A percentile compares a stretch with the other conserved stretches of the same genome.
phyloP scores from a whole-genome alignment of 2,329 filamentous ascomycete genomes.

The Amauroascus niger region DNA sequence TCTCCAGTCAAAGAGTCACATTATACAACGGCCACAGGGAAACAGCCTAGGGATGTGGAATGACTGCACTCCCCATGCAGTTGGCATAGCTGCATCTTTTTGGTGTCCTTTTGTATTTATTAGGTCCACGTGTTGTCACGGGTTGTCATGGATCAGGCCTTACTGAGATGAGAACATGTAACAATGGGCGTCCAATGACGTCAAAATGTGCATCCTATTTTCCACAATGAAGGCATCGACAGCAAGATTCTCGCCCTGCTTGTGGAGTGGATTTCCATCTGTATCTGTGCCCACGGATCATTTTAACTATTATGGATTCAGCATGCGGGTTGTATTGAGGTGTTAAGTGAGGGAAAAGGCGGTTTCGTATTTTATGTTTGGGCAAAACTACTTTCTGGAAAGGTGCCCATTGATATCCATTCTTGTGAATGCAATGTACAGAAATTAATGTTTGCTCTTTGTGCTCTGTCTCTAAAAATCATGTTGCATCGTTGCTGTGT shows the following conservation, averaged over 20 bases:
- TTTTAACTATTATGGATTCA: neutral
- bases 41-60: neutral
- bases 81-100: neutral
- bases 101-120: neutral
- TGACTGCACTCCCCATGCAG: neutral
- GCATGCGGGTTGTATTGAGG: conserved; percentile 1
- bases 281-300: neutral
- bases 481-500: neutral
- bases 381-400: neutral
- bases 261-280: neutral
- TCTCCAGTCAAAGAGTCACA: neutral
- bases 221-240: neutral
- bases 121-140: neutral
- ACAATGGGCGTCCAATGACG: conserved; percentile 1
- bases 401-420: neutral
- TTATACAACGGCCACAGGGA: neutral
- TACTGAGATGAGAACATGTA: neutral
- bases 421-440: conserved; percentile 4
- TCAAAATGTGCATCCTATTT: neutral
- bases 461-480: neutral
- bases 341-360: conserved; percentile 2
- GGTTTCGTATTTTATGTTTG: conserved; percentile 4
- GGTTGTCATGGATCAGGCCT: neutral
- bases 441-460: conserved; percentile 2
- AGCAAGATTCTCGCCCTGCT: neutral